Base-by-base conservation (phyloP, 169 alveolate species). In the Plasmodium vivax region DNA sequence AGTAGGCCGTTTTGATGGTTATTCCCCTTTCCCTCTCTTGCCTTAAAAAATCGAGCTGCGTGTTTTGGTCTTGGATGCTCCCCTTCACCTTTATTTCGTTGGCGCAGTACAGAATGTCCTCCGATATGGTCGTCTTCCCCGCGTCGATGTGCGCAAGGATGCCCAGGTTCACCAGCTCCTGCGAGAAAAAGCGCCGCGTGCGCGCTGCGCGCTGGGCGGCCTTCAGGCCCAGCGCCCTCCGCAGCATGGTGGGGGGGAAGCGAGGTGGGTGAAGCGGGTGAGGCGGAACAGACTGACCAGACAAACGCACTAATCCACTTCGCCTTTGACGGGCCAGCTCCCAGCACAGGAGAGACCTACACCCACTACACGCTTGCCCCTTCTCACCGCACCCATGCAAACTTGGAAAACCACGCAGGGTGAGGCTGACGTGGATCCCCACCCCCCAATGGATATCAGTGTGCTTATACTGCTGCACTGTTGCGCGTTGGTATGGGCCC, bases 61-160 rank as follows among this genome's bases (percentile, higher is more conserved):
- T 98, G 68, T 96, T 98, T 19, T 98, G 98, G 85, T 97, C 97
- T 85, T 98, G 98, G 7, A 98, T 98, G 93, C 97, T 98, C 71
- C 95, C 95, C 51, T 85, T 93, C 41, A 74, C 91, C 45, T 71
- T 80, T 93, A 93, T 84, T 16, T 97, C 98, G 27, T 98, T 98
- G 38, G 98, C 95, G 71, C 96, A 95, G 82, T 82, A 98, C 41
- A 98, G 94, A 97, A 97, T 97, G 91, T 98, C 96, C 80, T 98
- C 98, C 30, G 98, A 97, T 51, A 97, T 90, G 27, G 98, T 97
- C 16, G 98, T 97, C 84, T 98, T 97, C 3, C 98, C 98, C 56
- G 98, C 98, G 94, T 97, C 98, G n/a, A 98, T 98, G 91, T 98
- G 99, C 36, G 98, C 99, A 47, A 98, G 97, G 77, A 97, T 96